Conservation (phyloP, 345 rosid genomes). For the Salix arbutifolia region DNA sequence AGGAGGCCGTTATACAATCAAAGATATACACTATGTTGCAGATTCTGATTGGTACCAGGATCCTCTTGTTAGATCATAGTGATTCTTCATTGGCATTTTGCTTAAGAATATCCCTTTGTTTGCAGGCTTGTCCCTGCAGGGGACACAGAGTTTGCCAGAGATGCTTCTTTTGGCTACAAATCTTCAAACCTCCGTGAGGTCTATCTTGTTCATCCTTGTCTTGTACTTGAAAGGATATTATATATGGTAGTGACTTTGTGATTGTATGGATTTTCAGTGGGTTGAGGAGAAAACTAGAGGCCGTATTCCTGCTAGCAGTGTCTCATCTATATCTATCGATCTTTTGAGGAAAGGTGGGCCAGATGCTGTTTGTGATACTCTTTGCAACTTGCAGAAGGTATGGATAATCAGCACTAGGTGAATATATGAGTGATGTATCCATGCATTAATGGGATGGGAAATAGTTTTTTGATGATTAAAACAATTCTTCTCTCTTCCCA, state of each 20-base stretch:
- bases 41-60: constrained; percentile 65
- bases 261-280: constrained; percentile 53
- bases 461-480: neutral
- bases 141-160: constrained; percentile 93
- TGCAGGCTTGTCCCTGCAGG: constrained; percentile 91
- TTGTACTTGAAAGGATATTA: neutral
- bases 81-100: neutral
- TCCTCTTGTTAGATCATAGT: neutral
- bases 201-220: constrained; percentile 11
- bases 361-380: constrained; percentile 73
- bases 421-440: neutral
- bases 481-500: neutral
- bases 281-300: constrained; percentile 90
- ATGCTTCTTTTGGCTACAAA: constrained; percentile 84
- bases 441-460: neutral
- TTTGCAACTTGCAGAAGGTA: constrained; percentile 80
- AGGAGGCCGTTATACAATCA: constrained; percentile 92
- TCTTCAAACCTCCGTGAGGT: constrained; percentile 92
- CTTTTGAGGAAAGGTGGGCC: constrained; percentile 88
- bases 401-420: neutral
- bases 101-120: constrained; percentile 11
- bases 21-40: constrained; percentile 87
- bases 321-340: constrained; percentile 70
- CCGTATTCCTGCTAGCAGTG: constrained; percentile 54
- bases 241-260: constrained; percentile 10